phyloP scores from a whole-genome alignment of 495 filamentous ascomycete genomes.

The Lasiosphaeria hispida region DNA sequence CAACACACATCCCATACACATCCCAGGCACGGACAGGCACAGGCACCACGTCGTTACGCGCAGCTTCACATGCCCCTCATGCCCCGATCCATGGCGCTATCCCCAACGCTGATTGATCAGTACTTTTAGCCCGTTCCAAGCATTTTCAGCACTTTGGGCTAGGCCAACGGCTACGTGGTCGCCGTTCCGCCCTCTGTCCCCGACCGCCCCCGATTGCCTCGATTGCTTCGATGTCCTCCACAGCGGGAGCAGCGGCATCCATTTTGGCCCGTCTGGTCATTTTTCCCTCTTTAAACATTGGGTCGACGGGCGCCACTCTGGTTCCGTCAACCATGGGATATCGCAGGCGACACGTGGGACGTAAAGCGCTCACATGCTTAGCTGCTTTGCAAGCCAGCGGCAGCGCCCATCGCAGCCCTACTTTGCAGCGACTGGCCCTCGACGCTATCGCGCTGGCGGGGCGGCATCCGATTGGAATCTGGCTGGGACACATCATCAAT shows the following conservation, averaged over 20 bases:
- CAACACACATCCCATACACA: background rate
- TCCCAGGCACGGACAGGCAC: too few species aligned
- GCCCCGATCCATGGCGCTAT: constrained; percentile 1
- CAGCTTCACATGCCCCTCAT: constrained; percentile 11
- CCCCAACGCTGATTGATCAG: constrained; percentile 4
- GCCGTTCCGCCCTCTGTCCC: background rate
- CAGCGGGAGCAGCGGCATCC: too few species aligned
- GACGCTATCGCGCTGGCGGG: constrained; percentile 7
- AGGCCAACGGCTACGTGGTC: constrained; percentile 15
- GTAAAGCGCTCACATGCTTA: constrained; percentile 5
- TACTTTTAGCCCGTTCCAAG: background rate
- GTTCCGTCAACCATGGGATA: background rate
- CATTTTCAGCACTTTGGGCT: background rate
- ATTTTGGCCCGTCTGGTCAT: background rate
- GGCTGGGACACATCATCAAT: background rate
- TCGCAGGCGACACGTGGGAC: constrained; percentile 13
- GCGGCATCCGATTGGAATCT: constrained; percentile 8
- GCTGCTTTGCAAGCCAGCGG: background rate
- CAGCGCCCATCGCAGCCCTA: constrained; percentile 8
- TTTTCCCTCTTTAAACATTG: background rate
- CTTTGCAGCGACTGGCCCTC: constrained; percentile 6
- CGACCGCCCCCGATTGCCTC: background rate
- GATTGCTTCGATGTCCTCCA: too few species aligned
- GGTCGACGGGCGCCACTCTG: background rate
- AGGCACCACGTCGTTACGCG: constrained; percentile 19